Base-by-base conservation (phyloP, 2,329 filamentous ascomycete genomes). In the Sclerotinia spermophila region DNA sequence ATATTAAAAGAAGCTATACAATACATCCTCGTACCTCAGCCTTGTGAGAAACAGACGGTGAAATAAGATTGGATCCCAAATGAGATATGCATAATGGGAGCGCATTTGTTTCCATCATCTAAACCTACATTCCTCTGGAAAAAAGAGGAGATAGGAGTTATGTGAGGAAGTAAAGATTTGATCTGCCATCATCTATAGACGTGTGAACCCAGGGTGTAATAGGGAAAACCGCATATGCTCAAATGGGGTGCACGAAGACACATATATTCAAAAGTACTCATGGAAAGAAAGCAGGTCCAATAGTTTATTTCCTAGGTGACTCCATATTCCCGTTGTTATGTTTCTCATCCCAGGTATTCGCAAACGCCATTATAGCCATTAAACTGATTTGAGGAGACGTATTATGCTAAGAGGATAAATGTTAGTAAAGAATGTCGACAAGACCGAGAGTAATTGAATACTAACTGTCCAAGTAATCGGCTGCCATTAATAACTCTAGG, bases 401-500 rank as follows among this genome's bases (percentile, higher is more conserved):
- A 40, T 65, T 27, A 42, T 65, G 67, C 59, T 61, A 30, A 33
- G 53, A 71, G 3, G 27, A 45, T n/a, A 40, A 35, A 51, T 44
- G 42, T 55, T 69, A 44, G 70, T 15, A 67, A 53, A 59, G n/a
- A 35, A 51, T 51, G n/a, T 45, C n/a, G 58, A 45, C 19, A 11
- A 53, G 35, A 53, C 17, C 8, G 40, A 27, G 24, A 60, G n/a
- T 21, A 67, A 33, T 30, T 27, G 27, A 24, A 56, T 40, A 70
- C 69, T 67, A 48, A 87, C 86, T 84, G 81, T 92, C 89, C 74
- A 94, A 82, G 79, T 88, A 95, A 81, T 94, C 91, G 38, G 92
- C 91, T 21, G 91, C 92, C 82, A 91, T 90, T 74, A 95, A 82
- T 72, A 95, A 80, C 82, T 94, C 92, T 58, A 95, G 84, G 76